Base-by-base conservation (phyloP, 192 early-diverging fungal genomes). In the Lobosporangium transversale region DNA sequence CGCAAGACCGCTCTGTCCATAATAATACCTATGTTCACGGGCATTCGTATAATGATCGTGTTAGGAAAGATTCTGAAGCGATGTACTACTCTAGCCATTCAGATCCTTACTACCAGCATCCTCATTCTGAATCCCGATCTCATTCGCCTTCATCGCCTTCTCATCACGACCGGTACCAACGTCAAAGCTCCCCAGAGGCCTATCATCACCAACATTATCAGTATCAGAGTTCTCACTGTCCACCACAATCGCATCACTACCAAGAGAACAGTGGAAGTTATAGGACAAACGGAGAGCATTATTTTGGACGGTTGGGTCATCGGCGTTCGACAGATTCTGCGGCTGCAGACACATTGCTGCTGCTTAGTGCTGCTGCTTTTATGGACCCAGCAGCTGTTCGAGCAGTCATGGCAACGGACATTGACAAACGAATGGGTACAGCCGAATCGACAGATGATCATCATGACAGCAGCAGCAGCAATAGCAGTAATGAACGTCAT, bases 281-380 rank as follows among this genome's bases (percentile, higher is more conserved):
- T 61, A 24, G 59, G 37, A n/a, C 33, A 7, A n/a, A 15, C 11
- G 29, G 44, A 33, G 59, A 43, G 26, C 49, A 53, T 30, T 7
- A 21, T 47, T 37, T 54, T 30, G 66, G 53, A n/a, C 53, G 47
- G 15, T 33, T 53, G 4, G 66, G 69, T 33, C 63, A 62, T 42
- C 58, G 73, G 15, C 33, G 67, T 43, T 66, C 73, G 11, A 66
- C 53, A 6, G 73, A 66, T 33, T 62, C 64, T 49, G 73, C 73
- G 4, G 73, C 73, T 60, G 70, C 66, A 57, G 76, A 79, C 43
- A 74, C 69, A 18, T 45, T 83, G 54, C 53, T 80, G 53, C 62
- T 79, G 53, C 66, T 58, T 47, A 62, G 68, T 55, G 58, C 70
- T 36, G 68, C 66, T 35, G 78, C 68, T 10, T 70, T 79, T 47